Evolutionary conservation across 495 filamentous ascomycete species (phyloP), one percentile per base, ranked within the genome.

Genomic region (Talaromyces proteolyticus): DNA sequence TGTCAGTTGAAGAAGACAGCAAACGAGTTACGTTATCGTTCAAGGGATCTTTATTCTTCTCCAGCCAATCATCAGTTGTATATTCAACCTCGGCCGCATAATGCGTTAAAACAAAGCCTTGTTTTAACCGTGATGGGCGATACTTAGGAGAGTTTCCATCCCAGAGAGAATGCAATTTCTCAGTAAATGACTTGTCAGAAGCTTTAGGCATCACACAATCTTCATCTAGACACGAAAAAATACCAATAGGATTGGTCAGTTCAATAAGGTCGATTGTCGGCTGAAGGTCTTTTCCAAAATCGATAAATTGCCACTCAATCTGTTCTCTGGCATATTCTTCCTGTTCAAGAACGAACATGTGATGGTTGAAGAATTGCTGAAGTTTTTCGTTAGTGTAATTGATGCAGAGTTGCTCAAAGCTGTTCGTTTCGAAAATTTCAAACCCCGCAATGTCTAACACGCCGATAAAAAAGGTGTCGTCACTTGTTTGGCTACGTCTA

Each of bases 361-460:
- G 94, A 57, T 99, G 94, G 53, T 99, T 99, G 78, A 99, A 99
- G 64, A 97, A 99, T 56, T 99, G 94, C 63, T 99, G 94, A 5
- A 99, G 81, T 65, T 96, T 99, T 64, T 99, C 94, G 65, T 99
- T 99, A 50, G 94, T 97, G 69, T 97, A 99, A 62, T 99, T 99
- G 73, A 99, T 99, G 70, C 94, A 97, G 4, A 99, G 80, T 63
- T 99, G 94, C 66, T 99, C 94, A 57, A 99, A 99, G 72, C 91
- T 95, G 65, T 99, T 99, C 52, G 89, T 79, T 56, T 99, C 88
- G 59, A 99, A 99, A 46, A 99, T 99, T 55, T 99, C 94, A 61
- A 99, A 99, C 29, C 94, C 94, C 50, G 94, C 94, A 71, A 99
- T 97, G 82, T 99, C 94, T 37, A 99, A 82, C 3, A 99, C 94